Conservation (phyloP, 495 filamentous ascomycete genomes). For the Penicillium ucsense region DNA sequence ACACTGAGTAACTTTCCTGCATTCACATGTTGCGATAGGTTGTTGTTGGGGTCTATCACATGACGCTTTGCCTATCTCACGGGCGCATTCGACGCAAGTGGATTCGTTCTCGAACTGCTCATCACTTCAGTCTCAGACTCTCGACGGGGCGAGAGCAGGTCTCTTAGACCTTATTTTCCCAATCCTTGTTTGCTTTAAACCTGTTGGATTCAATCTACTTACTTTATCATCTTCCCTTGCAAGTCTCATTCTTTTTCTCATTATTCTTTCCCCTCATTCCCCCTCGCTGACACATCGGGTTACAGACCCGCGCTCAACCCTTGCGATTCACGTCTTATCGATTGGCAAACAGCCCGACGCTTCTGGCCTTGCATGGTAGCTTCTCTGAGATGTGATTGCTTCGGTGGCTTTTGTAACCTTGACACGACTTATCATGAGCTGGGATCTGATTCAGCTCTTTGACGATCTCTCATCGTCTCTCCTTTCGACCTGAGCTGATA, state of each 20-base stretch:
- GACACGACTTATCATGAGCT: constrained; percentile 29
- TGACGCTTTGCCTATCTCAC: constrained; percentile 10
- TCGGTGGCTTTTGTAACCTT: constrained; percentile 6
- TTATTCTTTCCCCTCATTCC: constrained; percentile 7
- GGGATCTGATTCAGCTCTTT: constrained; percentile 19
- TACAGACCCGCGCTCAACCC: constrained; percentile 8
- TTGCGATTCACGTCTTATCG: constrained; percentile 16
- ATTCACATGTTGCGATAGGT: too few relatives aligned
- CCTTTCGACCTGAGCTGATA: constrained; percentile 7
- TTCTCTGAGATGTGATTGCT: constrained; percentile 20
- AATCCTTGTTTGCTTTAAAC: constrained; percentile 1
- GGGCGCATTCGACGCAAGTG: constrained; percentile 15
- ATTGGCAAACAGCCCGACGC: constrained; percentile 10
- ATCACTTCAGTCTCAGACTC: too few relatives aligned
- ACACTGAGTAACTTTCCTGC: too few relatives aligned
- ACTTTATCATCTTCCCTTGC: constrained; percentile 1
- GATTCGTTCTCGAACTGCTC: constrained; percentile 1
- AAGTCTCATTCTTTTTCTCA: constrained; percentile 1
- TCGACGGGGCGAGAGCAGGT: too few relatives aligned
- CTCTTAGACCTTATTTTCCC: too few relatives aligned
- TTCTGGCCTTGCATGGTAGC: constrained; percentile 28
- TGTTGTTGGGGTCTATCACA: constrained; percentile 10
- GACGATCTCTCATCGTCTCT: constrained; percentile 27
- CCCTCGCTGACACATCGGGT: constrained; percentile 15
- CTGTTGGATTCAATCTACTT: neutral